phyloP scores from a whole-genome alignment of 2,329 filamentous ascomycete species.

The Penicillium fuscoglaucum region DNA sequence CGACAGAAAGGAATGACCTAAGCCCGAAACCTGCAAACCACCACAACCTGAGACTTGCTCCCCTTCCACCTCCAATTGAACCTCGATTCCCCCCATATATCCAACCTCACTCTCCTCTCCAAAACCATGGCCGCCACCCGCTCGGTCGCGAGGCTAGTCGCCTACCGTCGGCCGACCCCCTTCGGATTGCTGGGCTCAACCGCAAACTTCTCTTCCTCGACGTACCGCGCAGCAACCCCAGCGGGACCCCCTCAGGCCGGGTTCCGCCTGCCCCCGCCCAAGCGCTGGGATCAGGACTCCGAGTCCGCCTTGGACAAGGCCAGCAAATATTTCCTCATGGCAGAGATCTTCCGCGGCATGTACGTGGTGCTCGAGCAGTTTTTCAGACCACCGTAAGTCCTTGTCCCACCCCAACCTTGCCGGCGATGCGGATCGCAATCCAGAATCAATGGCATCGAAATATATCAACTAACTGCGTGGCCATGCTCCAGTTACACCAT shows the following conservation, averaged over 20 bases:
- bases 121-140: slow-evolving; percentile 46
- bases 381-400: slow-evolving; percentile 91
- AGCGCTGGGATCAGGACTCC: slow-evolving; percentile 76
- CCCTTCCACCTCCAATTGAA: slow-evolving; percentile 26
- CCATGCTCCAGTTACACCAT: slow-evolving; percentile 79
- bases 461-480: slow-evolving; percentile 8
- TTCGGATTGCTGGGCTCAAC: slow-evolving; percentile 47
- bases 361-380: slow-evolving; percentile 97
- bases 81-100: slow-evolving; percentile 22
- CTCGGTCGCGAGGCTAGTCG: slow-evolving; percentile 47
- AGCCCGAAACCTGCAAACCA: slow-evolving; percentile 36
- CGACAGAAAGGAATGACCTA: slow-evolving; percentile 44
- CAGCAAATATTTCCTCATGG: slow-evolving; percentile 91
- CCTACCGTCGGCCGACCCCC: slow-evolving; percentile 40
- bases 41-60: slow-evolving; percentile 27
- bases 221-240: slow-evolving; percentile 64
- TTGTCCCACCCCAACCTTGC: slow-evolving; percentile 12
- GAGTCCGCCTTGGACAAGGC: slow-evolving; percentile 79
- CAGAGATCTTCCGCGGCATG: slow-evolving; percentile 97
- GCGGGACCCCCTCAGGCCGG: slow-evolving; percentile 74
- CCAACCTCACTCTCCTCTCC: slow-evolving; percentile 18
- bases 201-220: slow-evolving; percentile 64
- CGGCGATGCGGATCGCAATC: slow-evolving; percentile 11
- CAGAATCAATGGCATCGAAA: slow-evolving; percentile 3
- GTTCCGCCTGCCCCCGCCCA: slow-evolving; percentile 73